These are phyloP conservation scores for Cyclocybe aegerita DNA, from an alignment of 768 basidiomycete species.

Conservation along the genomic window DNA sequence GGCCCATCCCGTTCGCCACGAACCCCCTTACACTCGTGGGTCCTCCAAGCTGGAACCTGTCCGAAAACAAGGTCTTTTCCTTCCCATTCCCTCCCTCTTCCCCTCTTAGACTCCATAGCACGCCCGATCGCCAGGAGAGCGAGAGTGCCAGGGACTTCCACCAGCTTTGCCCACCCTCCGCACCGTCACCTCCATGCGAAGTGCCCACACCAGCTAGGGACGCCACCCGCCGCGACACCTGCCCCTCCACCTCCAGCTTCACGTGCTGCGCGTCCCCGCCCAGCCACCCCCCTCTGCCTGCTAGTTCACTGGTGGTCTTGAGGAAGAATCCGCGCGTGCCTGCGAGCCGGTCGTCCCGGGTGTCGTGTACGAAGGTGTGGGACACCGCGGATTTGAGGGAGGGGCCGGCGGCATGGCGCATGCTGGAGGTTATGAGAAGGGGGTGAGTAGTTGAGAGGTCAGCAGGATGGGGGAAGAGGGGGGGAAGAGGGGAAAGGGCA, in stretches of 20 bases:
- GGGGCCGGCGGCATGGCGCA: conserved; percentile 81
- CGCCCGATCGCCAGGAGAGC: conserved; percentile 67
- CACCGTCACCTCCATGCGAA: conserved; percentile 3
- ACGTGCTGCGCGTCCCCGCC: conserved; percentile 79
- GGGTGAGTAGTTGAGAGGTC: too few relatives aligned
- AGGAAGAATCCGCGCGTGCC: conserved; percentile 63
- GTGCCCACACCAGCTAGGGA: conserved; percentile 53
- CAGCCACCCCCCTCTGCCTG: conserved; percentile 47
- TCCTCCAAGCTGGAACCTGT: conserved; percentile 93
- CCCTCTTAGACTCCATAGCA: conserved; percentile 60
- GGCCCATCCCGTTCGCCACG: conserved; percentile 73
- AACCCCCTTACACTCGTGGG: conserved; percentile 84
- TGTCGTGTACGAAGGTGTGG: conserved; percentile 76
- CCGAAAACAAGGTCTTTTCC: conserved; percentile 56
- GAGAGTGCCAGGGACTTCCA: conserved; percentile 59
- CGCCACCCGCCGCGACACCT: conserved; percentile 57
- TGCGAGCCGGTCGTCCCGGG: conserved; percentile 66
- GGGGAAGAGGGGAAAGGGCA: too few relatives aligned
- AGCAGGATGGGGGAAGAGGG: too few relatives aligned
- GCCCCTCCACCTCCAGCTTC: conserved; percentile 69
- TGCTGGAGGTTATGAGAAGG: conserved; percentile 55
- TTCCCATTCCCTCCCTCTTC: conserved; percentile 9
- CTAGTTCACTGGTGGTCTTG: conserved; percentile 67
- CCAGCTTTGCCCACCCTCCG: not conserved
- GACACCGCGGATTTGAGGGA: conserved; percentile 81